phyloP scores from a whole-genome alignment of 2,329 filamentous ascomycete species.

The Xylaria digitata region DNA sequence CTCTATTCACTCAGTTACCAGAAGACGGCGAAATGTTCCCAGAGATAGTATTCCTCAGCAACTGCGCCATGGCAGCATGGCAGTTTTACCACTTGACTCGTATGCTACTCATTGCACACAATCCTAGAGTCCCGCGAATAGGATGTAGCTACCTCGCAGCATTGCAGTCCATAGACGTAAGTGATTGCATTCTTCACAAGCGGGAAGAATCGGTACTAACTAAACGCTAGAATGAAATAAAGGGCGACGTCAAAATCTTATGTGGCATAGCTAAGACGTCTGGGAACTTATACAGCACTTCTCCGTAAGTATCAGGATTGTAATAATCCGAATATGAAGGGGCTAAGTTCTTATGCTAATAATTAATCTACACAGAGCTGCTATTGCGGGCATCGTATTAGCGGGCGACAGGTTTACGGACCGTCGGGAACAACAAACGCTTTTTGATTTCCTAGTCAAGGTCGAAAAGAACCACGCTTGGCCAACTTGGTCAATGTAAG shows the following conservation, averaged over 20 bases:
- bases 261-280: conserved; percentile 18
- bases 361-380: neutral
- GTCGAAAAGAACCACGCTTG: neutral
- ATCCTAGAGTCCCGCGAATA: conserved; percentile 4
- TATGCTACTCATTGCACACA: conserved; percentile 16
- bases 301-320: neutral
- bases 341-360: neutral
- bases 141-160: conserved; percentile 8
- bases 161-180: conserved; percentile 3
- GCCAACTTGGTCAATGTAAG: conserved; percentile 16
- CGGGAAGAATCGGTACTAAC: neutral
- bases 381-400: conserved; percentile 5
- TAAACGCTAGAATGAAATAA: neutral
- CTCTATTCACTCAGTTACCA: conserved; percentile 1
- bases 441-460: conserved; percentile 9
- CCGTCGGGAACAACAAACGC: conserved; percentile 3
- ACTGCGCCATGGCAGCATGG: conserved; percentile 17
- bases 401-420: conserved; percentile 9
- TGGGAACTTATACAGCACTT: neutral
- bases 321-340: neutral
- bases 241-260: conserved; percentile 7
- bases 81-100: conserved; percentile 16
- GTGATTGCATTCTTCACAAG: neutral
- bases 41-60: conserved; percentile 13
- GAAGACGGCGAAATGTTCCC: conserved; percentile 5